phyloP scores from a whole-genome alignment of 116 monocot species.

The Zostera marina region DNA sequence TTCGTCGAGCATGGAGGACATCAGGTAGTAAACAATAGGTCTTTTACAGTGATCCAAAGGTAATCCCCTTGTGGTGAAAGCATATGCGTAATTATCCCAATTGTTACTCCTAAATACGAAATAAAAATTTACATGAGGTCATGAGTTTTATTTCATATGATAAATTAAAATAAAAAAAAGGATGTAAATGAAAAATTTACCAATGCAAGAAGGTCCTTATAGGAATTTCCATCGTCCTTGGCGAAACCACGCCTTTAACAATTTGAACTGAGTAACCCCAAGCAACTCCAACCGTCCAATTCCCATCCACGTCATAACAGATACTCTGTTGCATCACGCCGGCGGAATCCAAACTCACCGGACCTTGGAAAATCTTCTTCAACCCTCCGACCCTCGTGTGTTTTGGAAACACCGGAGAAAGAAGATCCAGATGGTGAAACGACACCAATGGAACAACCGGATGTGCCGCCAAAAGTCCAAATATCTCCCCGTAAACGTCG shows the following conservation, averaged over 20 bases:
- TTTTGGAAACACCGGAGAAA: slow-evolving; percentile 51
- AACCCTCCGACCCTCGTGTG: slow-evolving; percentile 19
- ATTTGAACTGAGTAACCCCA: slow-evolving; percentile 83
- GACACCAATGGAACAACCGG: slow-evolving; percentile 64
- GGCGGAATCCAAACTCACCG: slow-evolving; percentile 53
- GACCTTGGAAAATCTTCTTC: slow-evolving; percentile 39
- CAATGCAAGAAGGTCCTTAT: slow-evolving; percentile 77
- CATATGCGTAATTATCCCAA: slow-evolving; percentile 68
- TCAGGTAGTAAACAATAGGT: slow-evolving; percentile 57
- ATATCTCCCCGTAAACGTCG: slow-evolving; percentile 74
- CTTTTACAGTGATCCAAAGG: slow-evolving; percentile 62
- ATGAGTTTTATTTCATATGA: too few relatives aligned
- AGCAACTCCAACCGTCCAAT: slow-evolving; percentile 70
- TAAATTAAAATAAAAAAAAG: too few relatives aligned
- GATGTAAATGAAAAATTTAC: slow-evolving; percentile 13
- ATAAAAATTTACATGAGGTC: too few relatives aligned
- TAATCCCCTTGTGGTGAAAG: slow-evolving; percentile 75
- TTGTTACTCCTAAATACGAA: slow-evolving; percentile 68
- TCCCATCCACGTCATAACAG: slow-evolving; percentile 33
- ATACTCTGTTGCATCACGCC: slow-evolving; percentile 76
- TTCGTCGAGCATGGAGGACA: not conserved
- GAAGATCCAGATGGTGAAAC: slow-evolving; percentile 84
- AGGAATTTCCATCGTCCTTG: slow-evolving; percentile 87
- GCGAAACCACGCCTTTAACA: slow-evolving; percentile 50
- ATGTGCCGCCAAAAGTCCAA: slow-evolving; percentile 76